A percentile compares a stretch with the other conserved stretches of the same genome.
Evolutionary conservation across 2,329 filamentous ascomycete genomes (phyloP).

Genomic region (Botrytis fragariae): DNA sequence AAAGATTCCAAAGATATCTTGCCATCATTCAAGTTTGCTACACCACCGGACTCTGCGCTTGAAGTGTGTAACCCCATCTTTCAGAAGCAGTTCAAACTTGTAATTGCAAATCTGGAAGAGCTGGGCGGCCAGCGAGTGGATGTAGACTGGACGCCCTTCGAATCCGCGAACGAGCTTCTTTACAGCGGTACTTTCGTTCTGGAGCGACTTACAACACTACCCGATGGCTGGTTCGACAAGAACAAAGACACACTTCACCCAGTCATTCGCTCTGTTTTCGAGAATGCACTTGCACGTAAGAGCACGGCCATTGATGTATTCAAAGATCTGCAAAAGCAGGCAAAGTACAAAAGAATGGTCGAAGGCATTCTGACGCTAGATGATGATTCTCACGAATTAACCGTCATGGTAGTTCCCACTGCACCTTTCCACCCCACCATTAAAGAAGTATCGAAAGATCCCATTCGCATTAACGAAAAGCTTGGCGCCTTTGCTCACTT

Average conservation of each 20-base stretch:
- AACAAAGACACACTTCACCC: constrained; percentile 52
- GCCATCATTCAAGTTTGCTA: constrained; percentile 49
- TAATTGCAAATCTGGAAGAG: constrained; percentile 41
- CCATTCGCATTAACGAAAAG: constrained; percentile 48
- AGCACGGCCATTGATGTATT: constrained; percentile 49
- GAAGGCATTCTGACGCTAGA: constrained; percentile 41
- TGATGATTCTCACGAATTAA: constrained; percentile 35
- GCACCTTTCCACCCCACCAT: constrained; percentile 49
- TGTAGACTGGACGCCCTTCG: constrained; percentile 47
- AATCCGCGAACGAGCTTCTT: constrained; percentile 49
- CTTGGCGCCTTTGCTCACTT: constrained; percentile 53
- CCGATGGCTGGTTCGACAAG: constrained; percentile 43
- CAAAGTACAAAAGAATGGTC: constrained; percentile 44
- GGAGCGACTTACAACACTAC: constrained; percentile 46
- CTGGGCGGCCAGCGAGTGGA: constrained; percentile 38
- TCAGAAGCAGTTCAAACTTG: constrained; percentile 44
- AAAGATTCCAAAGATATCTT: constrained; percentile 31
- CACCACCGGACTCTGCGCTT: constrained; percentile 47
- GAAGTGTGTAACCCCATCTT: constrained; percentile 44
- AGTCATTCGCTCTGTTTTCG: constrained; percentile 47
- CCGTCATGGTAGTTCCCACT: constrained; percentile 51
- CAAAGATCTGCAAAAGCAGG: constrained; percentile 47
- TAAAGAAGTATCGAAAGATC: constrained; percentile 49
- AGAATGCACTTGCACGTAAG: constrained; percentile 40
- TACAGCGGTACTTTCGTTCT: constrained; percentile 53